phyloP scores from a whole-genome alignment of 2,329 filamentous ascomycete genomes.

The Ilyonectria robusta region DNA sequence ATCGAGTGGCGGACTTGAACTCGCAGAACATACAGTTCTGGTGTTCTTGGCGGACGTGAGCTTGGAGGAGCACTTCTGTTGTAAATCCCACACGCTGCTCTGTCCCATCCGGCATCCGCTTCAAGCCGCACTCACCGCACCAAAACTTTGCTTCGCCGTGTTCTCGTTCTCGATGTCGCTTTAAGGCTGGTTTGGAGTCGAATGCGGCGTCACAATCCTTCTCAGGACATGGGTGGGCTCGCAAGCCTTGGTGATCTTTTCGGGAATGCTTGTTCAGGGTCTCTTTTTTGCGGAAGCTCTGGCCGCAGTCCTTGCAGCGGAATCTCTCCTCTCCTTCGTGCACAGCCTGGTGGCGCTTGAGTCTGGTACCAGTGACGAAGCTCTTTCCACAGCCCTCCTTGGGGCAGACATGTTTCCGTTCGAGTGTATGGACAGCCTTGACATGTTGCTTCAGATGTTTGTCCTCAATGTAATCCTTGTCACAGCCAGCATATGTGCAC shows the following conservation, averaged over 20 bases:
- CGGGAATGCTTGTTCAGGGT: constrained; percentile 88
- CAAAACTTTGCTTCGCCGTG: constrained; percentile 81
- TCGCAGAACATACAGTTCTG: constrained; percentile 83
- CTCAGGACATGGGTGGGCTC: constrained; percentile 79
- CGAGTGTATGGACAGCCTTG: constrained; percentile 82
- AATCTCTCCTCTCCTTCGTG: constrained; percentile 83
- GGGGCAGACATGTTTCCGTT: constrained; percentile 80
- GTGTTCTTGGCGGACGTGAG: constrained; percentile 82
- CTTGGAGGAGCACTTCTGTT: constrained; percentile 78
- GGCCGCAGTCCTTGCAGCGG: constrained; percentile 80
- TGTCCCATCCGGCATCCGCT: constrained; percentile 56
- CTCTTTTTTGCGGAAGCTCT: constrained; percentile 89
- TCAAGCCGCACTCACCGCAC: constrained; percentile 78
- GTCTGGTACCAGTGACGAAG: constrained; percentile 84
- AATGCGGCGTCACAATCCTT: constrained; percentile 77
- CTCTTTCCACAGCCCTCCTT: constrained; percentile 81
- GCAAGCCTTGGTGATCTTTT: constrained; percentile 79
- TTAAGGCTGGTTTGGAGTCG: constrained; percentile 79
- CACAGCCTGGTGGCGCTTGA: constrained; percentile 82
- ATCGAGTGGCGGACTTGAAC: constrained; percentile 74
- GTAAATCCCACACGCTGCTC: constrained; percentile 73
- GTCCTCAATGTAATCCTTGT: constrained; percentile 87
- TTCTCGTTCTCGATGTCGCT: constrained; percentile 77
- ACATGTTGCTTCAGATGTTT: constrained; percentile 90
- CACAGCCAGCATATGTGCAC: constrained; percentile 79